Conservation (phyloP, 768 basidiomycete species). For the Termitomyces sp. region DNA sequence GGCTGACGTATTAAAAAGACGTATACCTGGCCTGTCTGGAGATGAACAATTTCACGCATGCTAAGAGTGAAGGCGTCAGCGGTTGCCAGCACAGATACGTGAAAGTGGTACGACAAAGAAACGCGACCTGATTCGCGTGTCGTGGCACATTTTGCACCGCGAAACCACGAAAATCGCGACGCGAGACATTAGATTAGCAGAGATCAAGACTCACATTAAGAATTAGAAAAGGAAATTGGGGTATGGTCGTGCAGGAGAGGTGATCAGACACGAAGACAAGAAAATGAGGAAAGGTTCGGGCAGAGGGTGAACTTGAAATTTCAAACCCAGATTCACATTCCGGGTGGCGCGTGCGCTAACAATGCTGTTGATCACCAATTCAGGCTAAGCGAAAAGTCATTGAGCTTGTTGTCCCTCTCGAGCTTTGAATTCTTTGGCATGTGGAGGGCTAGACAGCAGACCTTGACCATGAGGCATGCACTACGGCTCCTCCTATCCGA, state of each 20-base stretch:
- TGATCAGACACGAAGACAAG: constrained; percentile 46
- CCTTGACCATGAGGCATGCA: not conserved
- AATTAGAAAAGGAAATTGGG: constrained; percentile 33
- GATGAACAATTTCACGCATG: constrained; percentile 99
- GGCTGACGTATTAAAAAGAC: constrained; percentile 3
- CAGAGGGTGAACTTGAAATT: constrained; percentile 40
- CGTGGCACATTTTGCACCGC: constrained; percentile 14
- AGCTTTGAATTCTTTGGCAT: not conserved
- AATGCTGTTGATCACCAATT: constrained; percentile 4
- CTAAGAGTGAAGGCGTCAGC: constrained; percentile 44
- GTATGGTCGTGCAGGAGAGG: constrained; percentile 42
- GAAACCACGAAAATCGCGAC: constrained; percentile 17
- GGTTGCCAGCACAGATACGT: constrained; percentile 19
- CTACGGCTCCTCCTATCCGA: no score
- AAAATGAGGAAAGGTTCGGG: constrained; percentile 39
- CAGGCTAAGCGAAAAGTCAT: not conserved
- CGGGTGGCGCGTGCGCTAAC: constrained; percentile 27
- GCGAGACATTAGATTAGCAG: not conserved
- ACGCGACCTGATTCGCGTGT: constrained; percentile 36
- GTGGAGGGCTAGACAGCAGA: not conserved
- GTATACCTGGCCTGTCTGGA: constrained; percentile 96
- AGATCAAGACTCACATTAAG: constrained; percentile 38
- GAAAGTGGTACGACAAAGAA: constrained; percentile 49
- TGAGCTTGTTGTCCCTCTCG: not conserved
- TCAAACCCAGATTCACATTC: constrained; percentile 45